These are phyloP conservation scores for Cyberlindnera americana DNA, from an alignment of 805 yeast genomes.

Conservation along the genomic window DNA sequence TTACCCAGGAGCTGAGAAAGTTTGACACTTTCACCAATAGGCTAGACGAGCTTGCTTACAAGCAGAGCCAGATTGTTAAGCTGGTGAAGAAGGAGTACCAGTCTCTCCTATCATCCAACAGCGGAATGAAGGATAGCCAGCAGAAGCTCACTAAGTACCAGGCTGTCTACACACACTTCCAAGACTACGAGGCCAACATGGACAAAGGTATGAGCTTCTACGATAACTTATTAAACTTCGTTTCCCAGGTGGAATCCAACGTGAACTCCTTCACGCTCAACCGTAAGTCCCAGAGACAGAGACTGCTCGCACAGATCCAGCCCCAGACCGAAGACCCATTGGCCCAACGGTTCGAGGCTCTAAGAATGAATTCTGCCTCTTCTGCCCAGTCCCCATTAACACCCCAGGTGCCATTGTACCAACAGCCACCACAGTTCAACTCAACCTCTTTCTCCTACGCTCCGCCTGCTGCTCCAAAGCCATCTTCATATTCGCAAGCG, in stretches of 20 bases:
- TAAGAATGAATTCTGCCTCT: conserved; percentile 13
- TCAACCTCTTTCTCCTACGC: conserved; percentile 5
- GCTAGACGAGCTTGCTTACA: conserved; percentile 61
- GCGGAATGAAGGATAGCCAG: conserved; percentile 40
- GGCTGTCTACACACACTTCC: conserved; percentile 55
- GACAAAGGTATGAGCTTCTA: conserved; percentile 65
- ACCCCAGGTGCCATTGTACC: conserved; percentile 11
- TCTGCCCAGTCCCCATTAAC: conserved; percentile 5
- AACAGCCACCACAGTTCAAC: conserved; percentile 8
- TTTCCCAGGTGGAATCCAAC: conserved; percentile 22
- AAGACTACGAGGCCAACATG: conserved; percentile 53
- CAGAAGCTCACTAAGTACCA: conserved; percentile 40
- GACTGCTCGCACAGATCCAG: conserved; percentile 10
- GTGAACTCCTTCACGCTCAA: conserved; percentile 24
- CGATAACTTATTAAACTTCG: conserved; percentile 34
- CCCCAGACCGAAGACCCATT: conserved; percentile 4
- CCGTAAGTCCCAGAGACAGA: conserved; percentile 24
- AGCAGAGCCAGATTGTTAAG: conserved; percentile 54
- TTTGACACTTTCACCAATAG: conserved; percentile 67
- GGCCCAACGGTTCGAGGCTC: conserved; percentile 9
- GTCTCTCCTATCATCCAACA: conserved; percentile 38
- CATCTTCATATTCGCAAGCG: conserved; percentile 11
- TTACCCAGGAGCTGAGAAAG: conserved; percentile 71
- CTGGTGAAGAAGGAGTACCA: conserved; percentile 45
- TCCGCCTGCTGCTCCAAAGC: conserved; percentile 14